phyloP scores from a whole-genome alignment of 2,329 filamentous ascomycete species.

The Neonectria neomacrospora region DNA sequence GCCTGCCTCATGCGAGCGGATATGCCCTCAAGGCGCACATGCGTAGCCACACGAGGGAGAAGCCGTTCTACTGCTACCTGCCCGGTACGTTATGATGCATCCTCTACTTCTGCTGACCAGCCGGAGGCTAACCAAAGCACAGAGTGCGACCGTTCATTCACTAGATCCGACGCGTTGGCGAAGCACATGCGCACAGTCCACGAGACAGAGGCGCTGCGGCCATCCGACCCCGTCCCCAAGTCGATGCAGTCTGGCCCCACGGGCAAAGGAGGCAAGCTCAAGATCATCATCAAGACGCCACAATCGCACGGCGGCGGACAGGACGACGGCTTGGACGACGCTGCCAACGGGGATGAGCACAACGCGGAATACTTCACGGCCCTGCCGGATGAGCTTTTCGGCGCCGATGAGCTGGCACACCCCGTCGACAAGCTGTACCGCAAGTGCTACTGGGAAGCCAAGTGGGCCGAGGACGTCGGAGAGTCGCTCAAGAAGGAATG shows the following conservation, averaged over 20 bases:
- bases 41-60: slow-evolving; percentile 97
- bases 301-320: slow-evolving; percentile 69
- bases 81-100: slow-evolving; percentile 72
- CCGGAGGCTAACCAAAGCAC: slow-evolving; percentile 34
- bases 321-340: slow-evolving; percentile 65
- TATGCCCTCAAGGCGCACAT: slow-evolving; percentile 98
- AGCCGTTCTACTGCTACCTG: slow-evolving; percentile 96
- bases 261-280: slow-evolving; percentile 64
- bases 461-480: slow-evolving; percentile 76
- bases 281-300: slow-evolving; percentile 72
- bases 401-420: slow-evolving; percentile 70
- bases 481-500: slow-evolving; percentile 73
- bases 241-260: slow-evolving; percentile 65
- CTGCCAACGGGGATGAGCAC: slow-evolving; percentile 64
- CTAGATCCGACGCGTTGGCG: slow-evolving; percentile 91
- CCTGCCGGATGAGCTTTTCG: slow-evolving; percentile 70
- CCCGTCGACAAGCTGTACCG: slow-evolving; percentile 69
- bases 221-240: slow-evolving; percentile 79
- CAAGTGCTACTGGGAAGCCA: slow-evolving; percentile 76
- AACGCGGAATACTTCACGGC: slow-evolving; percentile 68
- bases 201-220: slow-evolving; percentile 92
- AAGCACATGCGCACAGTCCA: slow-evolving; percentile 99
- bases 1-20: slow-evolving; percentile 90
- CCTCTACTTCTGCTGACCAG: too few species aligned
- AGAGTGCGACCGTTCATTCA: slow-evolving; percentile 99